Evolutionary conservation across 495 filamentous ascomycete genomes (phyloP), one percentile per base, ranked within the genome.

Genomic region (Neohortaea acidophila): DNA sequence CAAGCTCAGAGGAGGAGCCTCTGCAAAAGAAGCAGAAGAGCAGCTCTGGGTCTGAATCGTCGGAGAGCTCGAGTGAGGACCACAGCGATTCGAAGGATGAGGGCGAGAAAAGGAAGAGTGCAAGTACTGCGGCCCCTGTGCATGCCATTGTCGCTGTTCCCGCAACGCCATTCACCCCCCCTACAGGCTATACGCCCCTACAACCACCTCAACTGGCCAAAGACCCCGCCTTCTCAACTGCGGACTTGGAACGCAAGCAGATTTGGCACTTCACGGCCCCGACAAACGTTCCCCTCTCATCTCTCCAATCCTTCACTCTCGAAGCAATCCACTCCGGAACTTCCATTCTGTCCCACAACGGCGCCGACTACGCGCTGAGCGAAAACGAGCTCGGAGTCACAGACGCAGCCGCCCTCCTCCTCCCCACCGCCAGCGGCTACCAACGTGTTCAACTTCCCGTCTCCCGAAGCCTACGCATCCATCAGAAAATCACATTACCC

Each of bases 191-290:
- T 23, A 24, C 26, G 1, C 15, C 41, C 11, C 2, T 50, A 1
- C 27, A 33, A 14, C 6, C 33, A 1, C 0, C 28, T 9, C 5
- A 15, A 6, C 30, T 19, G 2, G 13, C 13, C 21, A n/a, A 17
- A 29, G 11, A 11, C 17, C 24, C 17, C 0, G 2, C 23, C 2
- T 17, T 43, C 15, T 3, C 39, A 9, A 29, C 48, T 3, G 19
- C 25, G 17, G 51, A 52, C n/a, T 44, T 68, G 2, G 41, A 50
- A 35, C 64, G 61, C 27, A 72, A 70, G 45, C 56, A 72, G 39
- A 52, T 73, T 22, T 73, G 68, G 68, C 64, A 73, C 43, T 63
- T 73, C 23, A 65, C 59, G n/a, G 64, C 63, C 22, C 69, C 69
- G 21, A 57, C 58, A 4, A 58, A 55, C 9, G 42, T 72, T 7